Evolutionary conservation across 2,329 filamentous ascomycete species (phyloP).

Genomic region (Cyanodermella asteris): DNA sequence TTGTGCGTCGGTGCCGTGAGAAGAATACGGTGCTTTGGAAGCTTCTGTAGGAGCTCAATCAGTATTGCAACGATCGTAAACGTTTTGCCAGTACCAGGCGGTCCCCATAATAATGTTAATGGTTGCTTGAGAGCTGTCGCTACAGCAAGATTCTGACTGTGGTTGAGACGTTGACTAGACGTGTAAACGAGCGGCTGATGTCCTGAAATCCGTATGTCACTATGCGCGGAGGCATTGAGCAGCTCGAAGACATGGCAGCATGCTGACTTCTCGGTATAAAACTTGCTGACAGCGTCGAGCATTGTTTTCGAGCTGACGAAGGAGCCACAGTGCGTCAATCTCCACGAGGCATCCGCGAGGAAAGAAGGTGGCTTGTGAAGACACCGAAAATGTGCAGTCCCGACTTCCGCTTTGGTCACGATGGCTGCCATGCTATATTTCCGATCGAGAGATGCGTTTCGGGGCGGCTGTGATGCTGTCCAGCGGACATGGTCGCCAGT

Average conservation of each 20-base stretch:
- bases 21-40: conserved; percentile 13
- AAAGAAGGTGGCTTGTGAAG: conserved; percentile 18
- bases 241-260: conserved; percentile 14
- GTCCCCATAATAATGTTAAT: conserved; percentile 22
- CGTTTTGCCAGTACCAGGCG: conserved; percentile 25
- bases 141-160: conserved; percentile 17
- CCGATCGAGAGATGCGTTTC: too few relatives aligned
- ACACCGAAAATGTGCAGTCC: conserved; percentile 15
- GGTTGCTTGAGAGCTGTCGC: conserved; percentile 12
- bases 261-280: conserved; percentile 12
- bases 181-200: too few relatives aligned
- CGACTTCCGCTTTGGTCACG: conserved; percentile 13
- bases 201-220: background rate
- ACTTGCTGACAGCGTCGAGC: conserved; percentile 16
- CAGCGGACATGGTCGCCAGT: too few relatives aligned
- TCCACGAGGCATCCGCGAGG: conserved; percentile 17
- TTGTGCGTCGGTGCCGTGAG: conserved; percentile 24
- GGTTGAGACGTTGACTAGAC: conserved; percentile 13
- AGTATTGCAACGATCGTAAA: conserved; percentile 21
- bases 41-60: conserved; percentile 11
- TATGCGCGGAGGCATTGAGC: conserved; percentile 4
- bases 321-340: conserved; percentile 17
- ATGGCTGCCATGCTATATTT: conserved; percentile 21
- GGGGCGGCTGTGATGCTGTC: too few relatives aligned
- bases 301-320: conserved; percentile 21